Percentiles rank a stretch among this genome's conserved stretches.
Conservation (phyloP, 2,329 filamentous ascomycete species). For the Furcasterigmium sp. region DNA sequence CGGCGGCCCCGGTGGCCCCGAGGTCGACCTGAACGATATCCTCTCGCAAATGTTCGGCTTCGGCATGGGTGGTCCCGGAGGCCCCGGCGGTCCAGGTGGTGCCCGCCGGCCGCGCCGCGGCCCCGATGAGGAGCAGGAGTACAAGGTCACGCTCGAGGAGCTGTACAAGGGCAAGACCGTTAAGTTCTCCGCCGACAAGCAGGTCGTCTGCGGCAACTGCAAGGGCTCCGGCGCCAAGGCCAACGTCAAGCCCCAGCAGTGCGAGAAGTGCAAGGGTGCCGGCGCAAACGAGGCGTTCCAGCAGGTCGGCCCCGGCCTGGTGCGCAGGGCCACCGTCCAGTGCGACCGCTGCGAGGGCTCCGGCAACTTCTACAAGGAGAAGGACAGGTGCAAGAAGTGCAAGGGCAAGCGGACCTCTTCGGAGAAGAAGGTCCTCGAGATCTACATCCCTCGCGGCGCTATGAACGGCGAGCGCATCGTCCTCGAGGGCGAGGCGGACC, state of each 20-base stretch:
- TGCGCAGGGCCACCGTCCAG: slow-evolving; percentile 71
- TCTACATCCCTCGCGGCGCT: slow-evolving; percentile 88
- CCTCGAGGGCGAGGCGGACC: slow-evolving; percentile 89
- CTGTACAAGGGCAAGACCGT: slow-evolving; percentile 98
- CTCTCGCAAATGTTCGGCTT: slow-evolving; percentile 88
- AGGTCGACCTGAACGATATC: slow-evolving; percentile 86
- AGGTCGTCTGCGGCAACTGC: slow-evolving; percentile 81
- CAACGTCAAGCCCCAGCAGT: slow-evolving; percentile 78
- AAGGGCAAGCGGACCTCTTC: slow-evolving; percentile 84
- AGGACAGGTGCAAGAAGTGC: slow-evolving; percentile 98
- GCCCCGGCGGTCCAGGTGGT: slow-evolving; percentile 36
- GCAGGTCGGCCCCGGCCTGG: slow-evolving; percentile 80
- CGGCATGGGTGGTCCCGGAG: slow-evolving; percentile 55
- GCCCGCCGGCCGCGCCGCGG: slow-evolving; percentile 63
- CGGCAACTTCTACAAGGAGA: slow-evolving; percentile 87
- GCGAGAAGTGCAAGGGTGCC: slow-evolving; percentile 77
- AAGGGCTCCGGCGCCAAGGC: slow-evolving; percentile 89
- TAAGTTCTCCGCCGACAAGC: slow-evolving; percentile 93
- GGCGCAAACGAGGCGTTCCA: slow-evolving; percentile 74
- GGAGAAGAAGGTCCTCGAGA: slow-evolving; percentile 89
- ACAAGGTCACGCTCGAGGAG: slow-evolving; percentile 88
- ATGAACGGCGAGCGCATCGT: slow-evolving; percentile 85
- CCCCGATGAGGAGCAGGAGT: slow-evolving; percentile 81
- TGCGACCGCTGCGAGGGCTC: slow-evolving; percentile 81
- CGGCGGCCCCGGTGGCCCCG: slow-evolving; percentile 60